Percentiles rank a stretch among this genome's conserved stretches.
Evolutionary conservation across 2,329 filamentous ascomycete species (phyloP).

Genomic region (Ophiostoma populinum): DNA sequence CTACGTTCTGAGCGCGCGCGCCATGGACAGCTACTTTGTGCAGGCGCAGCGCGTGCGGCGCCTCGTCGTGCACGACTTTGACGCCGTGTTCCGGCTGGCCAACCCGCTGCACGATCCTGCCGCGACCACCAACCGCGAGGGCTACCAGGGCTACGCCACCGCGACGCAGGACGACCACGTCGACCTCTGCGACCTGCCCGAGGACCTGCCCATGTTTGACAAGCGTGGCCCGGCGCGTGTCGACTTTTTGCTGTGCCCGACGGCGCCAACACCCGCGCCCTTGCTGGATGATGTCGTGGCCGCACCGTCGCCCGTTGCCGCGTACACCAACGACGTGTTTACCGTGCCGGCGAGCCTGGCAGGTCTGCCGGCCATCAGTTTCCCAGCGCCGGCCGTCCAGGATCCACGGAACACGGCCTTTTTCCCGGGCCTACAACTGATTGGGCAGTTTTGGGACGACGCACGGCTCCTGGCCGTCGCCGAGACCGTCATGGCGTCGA

Average conservation of each 20-base stretch:
- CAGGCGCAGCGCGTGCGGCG: slow-evolving; percentile 79
- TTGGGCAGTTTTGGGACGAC: slow-evolving; percentile 72
- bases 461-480: slow-evolving; percentile 42
- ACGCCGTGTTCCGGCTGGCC: slow-evolving; percentile 50
- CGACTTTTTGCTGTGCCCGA: slow-evolving; percentile 77
- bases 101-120: slow-evolving; percentile 50
- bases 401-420: slow-evolving; percentile 4
- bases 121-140: slow-evolving; percentile 42
- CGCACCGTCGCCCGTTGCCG: slow-evolving; percentile 43
- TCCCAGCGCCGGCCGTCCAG: slow-evolving; percentile 40
- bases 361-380: slow-evolving; percentile 71
- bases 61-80: slow-evolving; percentile 73
- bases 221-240: slow-evolving; percentile 47
- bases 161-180: slow-evolving; percentile 17
- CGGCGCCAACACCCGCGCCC: slow-evolving; percentile 45
- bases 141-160: not conserved
- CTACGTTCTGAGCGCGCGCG: slow-evolving; percentile 75
- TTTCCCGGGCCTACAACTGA: slow-evolving; percentile 49
- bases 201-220: slow-evolving; percentile 30
- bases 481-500: slow-evolving; percentile 21
- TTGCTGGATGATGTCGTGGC: slow-evolving; percentile 16
- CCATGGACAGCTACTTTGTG: slow-evolving; percentile 92
- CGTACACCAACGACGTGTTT: slow-evolving; percentile 87
- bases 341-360: slow-evolving; percentile 90
- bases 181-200: slow-evolving; percentile 42